Percentiles rank a stretch among this genome's conserved stretches.
Conservation (phyloP, 805 yeast species). For the Myxozyma kluyveri region DNA sequence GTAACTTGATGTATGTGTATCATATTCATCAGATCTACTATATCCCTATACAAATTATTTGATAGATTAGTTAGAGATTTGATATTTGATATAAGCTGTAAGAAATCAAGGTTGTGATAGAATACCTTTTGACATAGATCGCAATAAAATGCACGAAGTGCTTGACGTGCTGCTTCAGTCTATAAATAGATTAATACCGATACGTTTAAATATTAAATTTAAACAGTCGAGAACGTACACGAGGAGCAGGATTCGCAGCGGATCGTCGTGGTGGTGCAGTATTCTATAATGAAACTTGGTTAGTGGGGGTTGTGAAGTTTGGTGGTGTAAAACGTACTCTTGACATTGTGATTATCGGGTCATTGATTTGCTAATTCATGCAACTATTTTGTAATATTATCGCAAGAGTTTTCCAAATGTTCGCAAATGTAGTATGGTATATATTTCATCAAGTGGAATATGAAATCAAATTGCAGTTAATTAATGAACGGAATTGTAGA, state of each 20-base stretch:
- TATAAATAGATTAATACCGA: neutral
- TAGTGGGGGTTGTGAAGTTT: neutral
- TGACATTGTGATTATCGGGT: too few relatives aligned
- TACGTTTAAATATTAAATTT: neutral
- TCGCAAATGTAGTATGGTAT: too few relatives aligned
- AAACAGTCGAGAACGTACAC: neutral
- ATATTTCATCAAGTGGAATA: too few relatives aligned
- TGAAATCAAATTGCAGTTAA: too few relatives aligned
- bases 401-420: too few relatives aligned
- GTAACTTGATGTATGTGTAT: slow-evolving; percentile 26
- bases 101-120: too few relatives aligned
- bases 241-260: slow-evolving; percentile 11
- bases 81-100: too few relatives aligned
- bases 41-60: slow-evolving; percentile 19
- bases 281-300: neutral
- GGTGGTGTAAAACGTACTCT: too few relatives aligned
- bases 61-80: neutral
- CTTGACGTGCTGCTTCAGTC: slow-evolving; percentile 31
- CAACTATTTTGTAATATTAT: too few relatives aligned
- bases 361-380: too few relatives aligned
- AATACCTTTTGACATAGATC: slow-evolving; percentile 28
- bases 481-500: too few relatives aligned
- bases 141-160: slow-evolving; percentile 25
- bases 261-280: slow-evolving; percentile 5
- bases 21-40: slow-evolving; percentile 29